A percentile compares a stretch with the other conserved stretches of the same genome.
phyloP scores from a whole-genome alignment of 2,329 filamentous ascomycete species.

The Chrysosporium keratinophilum region DNA sequence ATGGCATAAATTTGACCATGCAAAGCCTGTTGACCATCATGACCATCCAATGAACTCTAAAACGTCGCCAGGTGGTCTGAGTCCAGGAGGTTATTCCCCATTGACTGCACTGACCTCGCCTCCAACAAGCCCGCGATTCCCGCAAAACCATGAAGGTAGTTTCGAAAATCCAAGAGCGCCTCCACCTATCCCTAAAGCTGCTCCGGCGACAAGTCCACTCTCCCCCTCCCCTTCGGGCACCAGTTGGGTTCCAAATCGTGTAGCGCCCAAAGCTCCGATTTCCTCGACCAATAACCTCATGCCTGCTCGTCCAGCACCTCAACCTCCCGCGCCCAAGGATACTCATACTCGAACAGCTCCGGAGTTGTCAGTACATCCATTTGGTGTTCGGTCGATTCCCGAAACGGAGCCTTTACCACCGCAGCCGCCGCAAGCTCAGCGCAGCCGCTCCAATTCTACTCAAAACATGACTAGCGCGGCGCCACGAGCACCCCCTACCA shows the following conservation, averaged over 20 bases:
- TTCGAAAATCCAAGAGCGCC: conserved; percentile 95
- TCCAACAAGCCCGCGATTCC: conserved; percentile 75
- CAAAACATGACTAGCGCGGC: conserved; percentile 45
- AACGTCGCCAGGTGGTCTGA: conserved; percentile 35
- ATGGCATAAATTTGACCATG: conserved; percentile 93
- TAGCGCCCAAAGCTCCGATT: conserved; percentile 75
- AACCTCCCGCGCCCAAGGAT: conserved; percentile 31
- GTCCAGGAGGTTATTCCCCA: conserved; percentile 41
- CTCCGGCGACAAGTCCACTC: conserved; percentile 42
- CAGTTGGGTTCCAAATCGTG: conserved; percentile 62
- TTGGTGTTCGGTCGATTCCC: conserved; percentile 42
- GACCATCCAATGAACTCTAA: conserved; percentile 24
- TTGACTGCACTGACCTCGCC: conserved; percentile 61
- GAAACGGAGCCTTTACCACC: conserved; percentile 52
- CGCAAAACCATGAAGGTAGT: conserved; percentile 79
- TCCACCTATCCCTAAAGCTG: conserved; percentile 65
- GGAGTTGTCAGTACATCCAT: conserved; percentile 38
- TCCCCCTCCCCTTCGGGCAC: conserved; percentile 19
- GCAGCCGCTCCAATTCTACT: conserved; percentile 59
- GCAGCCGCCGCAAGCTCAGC: conserved; percentile 57
- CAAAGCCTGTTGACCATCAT: conserved; percentile 47
- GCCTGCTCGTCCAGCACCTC: conserved; percentile 36
- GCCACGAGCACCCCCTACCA: conserved; percentile 29
- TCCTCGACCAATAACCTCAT: conserved; percentile 27
- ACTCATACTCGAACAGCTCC: conserved; percentile 47